Percentiles rank a stretch among this genome's conserved stretches.
These are phyloP conservation scores for Pestalotiopsis sp. DNA, from an alignment of 2,329 filamentous ascomycete genomes.

Conservation along the genomic window DNA sequence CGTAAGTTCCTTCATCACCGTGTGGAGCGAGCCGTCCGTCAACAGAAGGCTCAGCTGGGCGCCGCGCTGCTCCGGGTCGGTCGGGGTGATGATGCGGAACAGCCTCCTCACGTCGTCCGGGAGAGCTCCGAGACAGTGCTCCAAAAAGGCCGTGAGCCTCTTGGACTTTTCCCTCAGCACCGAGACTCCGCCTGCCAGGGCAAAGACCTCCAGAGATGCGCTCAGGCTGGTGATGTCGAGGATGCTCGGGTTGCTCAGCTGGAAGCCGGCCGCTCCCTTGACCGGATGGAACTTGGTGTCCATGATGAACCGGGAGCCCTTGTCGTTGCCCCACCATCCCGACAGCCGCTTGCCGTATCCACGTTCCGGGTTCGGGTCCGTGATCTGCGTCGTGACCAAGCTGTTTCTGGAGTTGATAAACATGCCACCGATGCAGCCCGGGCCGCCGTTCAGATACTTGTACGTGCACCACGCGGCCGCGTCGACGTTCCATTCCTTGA, in stretches of 20 bases:
- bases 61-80: slow-evolving; percentile 62
- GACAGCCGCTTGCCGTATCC: slow-evolving; percentile 56
- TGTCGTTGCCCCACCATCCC: slow-evolving; percentile 83
- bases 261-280: slow-evolving; percentile 72
- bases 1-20: slow-evolving; percentile 62
- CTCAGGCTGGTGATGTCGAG: slow-evolving; percentile 71
- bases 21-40: slow-evolving; percentile 58
- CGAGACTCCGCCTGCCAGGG: slow-evolving; percentile 59
- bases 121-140: slow-evolving; percentile 52
- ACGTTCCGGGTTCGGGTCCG: slow-evolving; percentile 33
- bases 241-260: slow-evolving; percentile 73
- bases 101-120: slow-evolving; percentile 31
- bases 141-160: slow-evolving; percentile 67
- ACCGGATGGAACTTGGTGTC: slow-evolving; percentile 72
- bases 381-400: slow-evolving; percentile 30
- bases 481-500: slow-evolving; percentile 79
- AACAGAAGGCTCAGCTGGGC: slow-evolving; percentile 72
- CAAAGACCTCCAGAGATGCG: slow-evolving; percentile 71
- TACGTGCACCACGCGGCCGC: slow-evolving; percentile 80
- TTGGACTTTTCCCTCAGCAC: slow-evolving; percentile 66
- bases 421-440: slow-evolving; percentile 70
- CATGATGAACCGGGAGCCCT: slow-evolving; percentile 71
- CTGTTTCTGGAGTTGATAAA: slow-evolving; percentile 72
- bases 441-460: slow-evolving; percentile 79
- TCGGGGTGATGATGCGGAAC: slow-evolving; percentile 66